Percentiles rank a stretch among this genome's conserved stretches.
Evolutionary conservation across 176 grass and related monocot genomes (phyloP).

Genomic region (Eremochloa ophiuroides): DNA sequence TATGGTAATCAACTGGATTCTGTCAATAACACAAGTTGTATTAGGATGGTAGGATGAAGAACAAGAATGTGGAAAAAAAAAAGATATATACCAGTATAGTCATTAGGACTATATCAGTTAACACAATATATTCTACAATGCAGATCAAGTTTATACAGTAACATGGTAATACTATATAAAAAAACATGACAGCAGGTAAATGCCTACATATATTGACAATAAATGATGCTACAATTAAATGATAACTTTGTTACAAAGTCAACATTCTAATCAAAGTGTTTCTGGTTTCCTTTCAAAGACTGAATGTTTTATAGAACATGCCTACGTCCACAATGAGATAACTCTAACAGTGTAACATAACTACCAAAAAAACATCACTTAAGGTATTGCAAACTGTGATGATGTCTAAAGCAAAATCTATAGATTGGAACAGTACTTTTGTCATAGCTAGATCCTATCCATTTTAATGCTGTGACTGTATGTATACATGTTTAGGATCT

Average conservation of each 20-base stretch:
- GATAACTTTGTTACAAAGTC: neutral
- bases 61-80: constrained; percentile 12
- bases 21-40: constrained; percentile 39
- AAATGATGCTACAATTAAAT: neutral
- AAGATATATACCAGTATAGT: neutral
- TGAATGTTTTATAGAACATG: constrained; percentile 1
- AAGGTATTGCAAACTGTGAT: neutral
- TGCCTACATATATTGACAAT: constrained; percentile 13
- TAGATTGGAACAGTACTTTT: constrained; percentile 15
- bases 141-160: constrained; percentile 10
- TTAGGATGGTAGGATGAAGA: constrained; percentile 25
- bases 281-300: neutral
- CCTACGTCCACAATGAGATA: neutral
- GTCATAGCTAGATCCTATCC: neutral
- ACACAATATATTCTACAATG: neutral
- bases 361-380: neutral
- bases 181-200: constrained; percentile 4
- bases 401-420: neutral
- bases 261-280: neutral
- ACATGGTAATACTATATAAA: neutral
- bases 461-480: constrained; percentile 3
- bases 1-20: constrained; percentile 74
- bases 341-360: neutral
- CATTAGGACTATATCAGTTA: constrained; percentile 4
- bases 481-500: constrained; percentile 17